A percentile compares a stretch with the other conserved stretches of the same genome.
These are phyloP conservation scores for Hypoxylon sp. DNA, from an alignment of 2,329 filamentous ascomycete genomes.

Conservation along the genomic window DNA sequence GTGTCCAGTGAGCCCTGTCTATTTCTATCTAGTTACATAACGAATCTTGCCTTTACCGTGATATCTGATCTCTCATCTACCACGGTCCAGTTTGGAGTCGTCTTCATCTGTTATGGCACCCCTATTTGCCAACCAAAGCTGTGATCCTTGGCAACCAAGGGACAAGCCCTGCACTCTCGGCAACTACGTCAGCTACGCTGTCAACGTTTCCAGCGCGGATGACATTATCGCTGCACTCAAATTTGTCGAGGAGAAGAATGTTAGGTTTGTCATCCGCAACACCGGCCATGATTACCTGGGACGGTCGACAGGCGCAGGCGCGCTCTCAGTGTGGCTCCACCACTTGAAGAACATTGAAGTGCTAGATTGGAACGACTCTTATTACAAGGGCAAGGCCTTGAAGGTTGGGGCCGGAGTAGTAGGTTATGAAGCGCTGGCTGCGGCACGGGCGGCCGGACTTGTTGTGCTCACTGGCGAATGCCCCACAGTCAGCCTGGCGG, in stretches of 20 bases:
- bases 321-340: constrained; percentile 52
- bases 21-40: not conserved
- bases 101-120: constrained; percentile 52
- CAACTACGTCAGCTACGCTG: constrained; percentile 52
- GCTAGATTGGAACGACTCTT: constrained; percentile 41
- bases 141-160: constrained; percentile 57
- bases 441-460: constrained; percentile 54
- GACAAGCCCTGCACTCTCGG: constrained; percentile 59
- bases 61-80: constrained; percentile 18
- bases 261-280: constrained; percentile 59
- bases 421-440: constrained; percentile 45
- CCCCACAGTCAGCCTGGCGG: constrained; percentile 63
- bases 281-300: constrained; percentile 59
- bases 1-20: constrained; percentile 45
- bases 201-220: constrained; percentile 39
- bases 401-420: constrained; percentile 49
- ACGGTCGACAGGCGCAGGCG: constrained; percentile 49
- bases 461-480: constrained; percentile 62
- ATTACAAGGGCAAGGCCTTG: constrained; percentile 47
- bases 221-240: constrained; percentile 43
- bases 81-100: constrained; percentile 40
- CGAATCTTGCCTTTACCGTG: not conserved
- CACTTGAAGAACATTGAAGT: constrained; percentile 49
- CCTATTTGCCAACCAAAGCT: constrained; percentile 50
- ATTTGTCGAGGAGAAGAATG: constrained; percentile 53